Evolutionary conservation across 129 eudicot genomes (phyloP).

Genomic region (Chrysanthemum lavandulifolium): DNA sequence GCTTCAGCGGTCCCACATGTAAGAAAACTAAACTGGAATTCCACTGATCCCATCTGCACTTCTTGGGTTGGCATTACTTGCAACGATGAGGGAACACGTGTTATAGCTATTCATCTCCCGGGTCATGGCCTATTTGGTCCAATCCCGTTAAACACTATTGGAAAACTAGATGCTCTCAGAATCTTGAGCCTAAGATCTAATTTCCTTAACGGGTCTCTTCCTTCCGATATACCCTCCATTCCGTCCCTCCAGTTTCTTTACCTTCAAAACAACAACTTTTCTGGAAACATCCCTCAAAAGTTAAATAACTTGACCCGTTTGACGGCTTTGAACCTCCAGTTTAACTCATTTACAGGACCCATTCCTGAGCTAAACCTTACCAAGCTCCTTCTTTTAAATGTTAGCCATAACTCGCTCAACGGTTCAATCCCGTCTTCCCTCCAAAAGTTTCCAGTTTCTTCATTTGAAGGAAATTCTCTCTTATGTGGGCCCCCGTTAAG

Average conservation of each 20-base stretch:
- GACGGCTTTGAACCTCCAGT: constrained; percentile 54
- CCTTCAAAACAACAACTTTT: constrained; percentile 69
- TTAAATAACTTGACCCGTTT: constrained; percentile 48
- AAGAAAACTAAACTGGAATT: constrained; percentile 78
- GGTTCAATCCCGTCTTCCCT: constrained; percentile 74
- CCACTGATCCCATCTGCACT: constrained; percentile 49
- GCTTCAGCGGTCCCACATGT: constrained; percentile 69
- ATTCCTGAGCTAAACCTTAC: constrained; percentile 55
- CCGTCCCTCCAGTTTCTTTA: constrained; percentile 66
- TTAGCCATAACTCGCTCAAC: constrained; percentile 61
- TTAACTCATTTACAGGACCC: constrained; percentile 63
- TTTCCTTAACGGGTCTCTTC: constrained; percentile 63
- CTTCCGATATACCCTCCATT: constrained; percentile 64
- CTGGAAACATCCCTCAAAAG: constrained; percentile 51
- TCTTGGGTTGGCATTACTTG: constrained; percentile 86
- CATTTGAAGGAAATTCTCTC: constrained; percentile 59
- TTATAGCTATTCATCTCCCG: constrained; percentile 73
- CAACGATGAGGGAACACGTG: constrained; percentile 58
- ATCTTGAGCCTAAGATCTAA: constrained; percentile 80
- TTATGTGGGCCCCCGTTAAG: constrained; percentile 66
- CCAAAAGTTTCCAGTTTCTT: constrained; percentile 62
- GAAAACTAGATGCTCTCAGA: constrained; percentile 58
- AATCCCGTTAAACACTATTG: constrained; percentile 61
- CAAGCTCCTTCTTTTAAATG: constrained; percentile 51
- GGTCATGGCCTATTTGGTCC: constrained; percentile 80